These are phyloP conservation scores for Kodamaea anthophila DNA, from an alignment of 1,139 yeast species.

Conservation along the genomic window DNA sequence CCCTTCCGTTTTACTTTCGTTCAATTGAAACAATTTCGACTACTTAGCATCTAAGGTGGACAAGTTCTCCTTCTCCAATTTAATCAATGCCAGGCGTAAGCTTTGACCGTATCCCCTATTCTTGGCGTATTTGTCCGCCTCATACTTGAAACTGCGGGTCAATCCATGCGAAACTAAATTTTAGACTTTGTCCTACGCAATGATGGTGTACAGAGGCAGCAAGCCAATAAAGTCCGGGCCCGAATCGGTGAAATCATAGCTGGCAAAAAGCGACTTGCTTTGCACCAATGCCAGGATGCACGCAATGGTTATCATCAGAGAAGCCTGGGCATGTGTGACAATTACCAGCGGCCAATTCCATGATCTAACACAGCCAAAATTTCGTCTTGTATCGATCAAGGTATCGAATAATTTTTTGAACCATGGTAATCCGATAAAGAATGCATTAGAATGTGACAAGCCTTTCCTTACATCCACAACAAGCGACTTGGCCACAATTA, in stretches of 20 bases:
- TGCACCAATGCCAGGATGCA: slow-evolving; percentile 74
- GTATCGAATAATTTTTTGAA: slow-evolving; percentile 90
- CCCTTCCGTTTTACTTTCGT: no score
- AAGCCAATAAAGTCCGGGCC: no score
- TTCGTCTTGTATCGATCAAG: slow-evolving; percentile 72
- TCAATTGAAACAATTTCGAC: no score
- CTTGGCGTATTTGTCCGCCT: slow-evolving; percentile 86
- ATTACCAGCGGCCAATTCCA: slow-evolving; percentile 96
- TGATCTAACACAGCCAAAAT: slow-evolving; percentile 94
- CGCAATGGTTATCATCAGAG: slow-evolving; percentile 56
- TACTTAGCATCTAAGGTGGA: slow-evolving; percentile 83
- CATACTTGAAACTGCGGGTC: slow-evolving; percentile 86
- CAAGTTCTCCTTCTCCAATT: slow-evolving; percentile 72
- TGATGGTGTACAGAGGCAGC: no score
- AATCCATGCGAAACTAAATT: no score
- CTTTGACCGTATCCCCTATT: slow-evolving; percentile 64
- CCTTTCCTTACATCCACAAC: slow-evolving; percentile 95
- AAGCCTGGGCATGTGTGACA: slow-evolving; percentile 75
- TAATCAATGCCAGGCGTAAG: slow-evolving; percentile 67
- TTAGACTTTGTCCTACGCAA: no score
- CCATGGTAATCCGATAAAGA: slow-evolving; percentile 94
- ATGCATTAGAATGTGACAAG: slow-evolving; percentile 94
- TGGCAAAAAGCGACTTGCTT: slow-evolving; percentile 66
- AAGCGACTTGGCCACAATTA: slow-evolving; percentile 79
- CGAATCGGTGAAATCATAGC: slow-evolving; percentile 70